phyloP scores from a whole-genome alignment of 768 basidiomycete genomes.

The Lactarius akahatsu region DNA sequence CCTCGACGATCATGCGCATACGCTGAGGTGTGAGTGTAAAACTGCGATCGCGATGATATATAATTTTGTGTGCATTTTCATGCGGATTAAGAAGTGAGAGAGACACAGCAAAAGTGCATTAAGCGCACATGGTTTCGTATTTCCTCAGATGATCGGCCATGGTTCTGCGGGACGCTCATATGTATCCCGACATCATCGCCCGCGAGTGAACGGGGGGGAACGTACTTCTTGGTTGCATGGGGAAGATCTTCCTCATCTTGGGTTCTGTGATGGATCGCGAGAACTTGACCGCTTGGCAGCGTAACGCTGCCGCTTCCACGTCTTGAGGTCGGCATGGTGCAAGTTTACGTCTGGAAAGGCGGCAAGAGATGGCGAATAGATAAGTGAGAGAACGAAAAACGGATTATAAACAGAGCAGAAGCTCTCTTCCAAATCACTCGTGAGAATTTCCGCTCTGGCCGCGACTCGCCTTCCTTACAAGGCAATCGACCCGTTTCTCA shows the following conservation, averaged over 20 bases:
- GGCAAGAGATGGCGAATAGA: constrained; percentile 27
- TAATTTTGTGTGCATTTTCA: neutral
- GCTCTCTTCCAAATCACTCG: constrained; percentile 19
- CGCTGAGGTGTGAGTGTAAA: constrained; percentile 87
- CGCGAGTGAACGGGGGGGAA: constrained; percentile 21
- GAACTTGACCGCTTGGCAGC: constrained; percentile 71
- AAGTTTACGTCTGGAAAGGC: constrained; percentile 13
- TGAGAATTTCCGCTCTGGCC: constrained; percentile 9
- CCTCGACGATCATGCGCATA: constrained; percentile 96
- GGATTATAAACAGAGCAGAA: neutral
- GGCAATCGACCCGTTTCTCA: neutral
- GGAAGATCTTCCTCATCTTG: constrained; percentile 86
- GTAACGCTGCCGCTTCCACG: constrained; percentile 75
- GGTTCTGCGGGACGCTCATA: constrained; percentile 50
- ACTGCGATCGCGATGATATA: constrained; percentile 40
- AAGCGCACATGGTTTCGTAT: constrained; percentile 78
- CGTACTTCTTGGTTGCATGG: constrained; percentile 91
- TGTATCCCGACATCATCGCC: constrained; percentile 21
- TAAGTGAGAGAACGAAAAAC: constrained; percentile 6
- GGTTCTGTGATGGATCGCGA: constrained; percentile 85
- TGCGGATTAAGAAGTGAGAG: constrained; percentile 2
- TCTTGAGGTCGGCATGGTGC: constrained; percentile 62
- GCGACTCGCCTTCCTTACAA: neutral
- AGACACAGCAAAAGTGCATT: constrained; percentile 12
- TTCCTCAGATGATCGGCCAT: constrained; percentile 94